phyloP scores from a whole-genome alignment of 2,329 filamentous ascomycete species.

The Hymenoscyphus fructigenus region DNA sequence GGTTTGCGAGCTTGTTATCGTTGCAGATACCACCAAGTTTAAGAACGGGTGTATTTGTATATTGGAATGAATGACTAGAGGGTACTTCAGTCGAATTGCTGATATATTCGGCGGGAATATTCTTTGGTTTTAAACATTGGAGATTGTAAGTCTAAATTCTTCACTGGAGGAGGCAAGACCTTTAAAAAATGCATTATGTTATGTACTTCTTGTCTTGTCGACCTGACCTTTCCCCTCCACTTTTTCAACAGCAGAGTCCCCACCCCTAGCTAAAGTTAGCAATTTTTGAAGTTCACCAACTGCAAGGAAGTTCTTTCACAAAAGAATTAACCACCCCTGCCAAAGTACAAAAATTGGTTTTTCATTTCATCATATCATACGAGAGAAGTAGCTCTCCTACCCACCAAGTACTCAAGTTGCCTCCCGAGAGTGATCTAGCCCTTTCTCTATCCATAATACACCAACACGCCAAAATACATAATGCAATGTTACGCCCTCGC shows the following conservation, averaged over 20 bases:
- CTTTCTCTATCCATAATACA: neutral
- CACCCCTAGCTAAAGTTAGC: too few species aligned
- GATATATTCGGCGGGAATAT: neutral
- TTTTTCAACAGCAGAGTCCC: too few species aligned
- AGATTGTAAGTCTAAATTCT: too few species aligned
- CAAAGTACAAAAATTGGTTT: neutral
- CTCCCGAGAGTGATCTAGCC: neutral
- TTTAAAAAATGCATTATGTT: too few species aligned
- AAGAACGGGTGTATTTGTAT: neutral
- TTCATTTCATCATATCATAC: neutral
- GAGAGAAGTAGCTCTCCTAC: neutral
- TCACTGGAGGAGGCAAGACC: too few species aligned
- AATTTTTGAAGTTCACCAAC: neutral
- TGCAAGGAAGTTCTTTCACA: neutral
- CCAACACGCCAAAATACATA: neutral
- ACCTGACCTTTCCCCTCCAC: too few species aligned
- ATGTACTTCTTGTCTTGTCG: too few species aligned
- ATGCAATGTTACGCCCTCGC: slow-evolving; percentile 1
- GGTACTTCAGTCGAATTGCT: neutral
- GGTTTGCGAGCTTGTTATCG: neutral
- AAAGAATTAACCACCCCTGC: too few species aligned
- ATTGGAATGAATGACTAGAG: too few species aligned
- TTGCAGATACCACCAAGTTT: neutral
- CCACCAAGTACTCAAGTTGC: neutral
- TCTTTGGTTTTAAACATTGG: too few species aligned